These are phyloP conservation scores for Quercus tomentella DNA, from an alignment of 331 rosid genomes.

Conservation along the genomic window DNA sequence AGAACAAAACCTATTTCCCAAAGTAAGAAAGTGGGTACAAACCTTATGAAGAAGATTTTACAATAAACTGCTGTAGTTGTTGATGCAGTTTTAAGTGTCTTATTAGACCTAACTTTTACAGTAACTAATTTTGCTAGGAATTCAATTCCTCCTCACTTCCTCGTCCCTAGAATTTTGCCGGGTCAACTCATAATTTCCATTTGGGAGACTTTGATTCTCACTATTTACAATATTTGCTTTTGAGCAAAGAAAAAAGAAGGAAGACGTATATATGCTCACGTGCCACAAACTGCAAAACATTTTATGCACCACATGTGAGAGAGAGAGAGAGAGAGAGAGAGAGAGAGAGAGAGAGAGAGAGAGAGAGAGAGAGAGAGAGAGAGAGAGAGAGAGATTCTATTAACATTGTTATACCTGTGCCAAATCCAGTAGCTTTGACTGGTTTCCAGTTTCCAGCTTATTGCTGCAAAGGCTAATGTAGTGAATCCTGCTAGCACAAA, in stretches of 20 bases:
- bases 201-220: slow-evolving; percentile 38
- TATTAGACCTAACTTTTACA: background rate
- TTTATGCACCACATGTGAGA: slow-evolving; percentile 13
- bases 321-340: background rate
- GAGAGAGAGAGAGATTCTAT: background rate
- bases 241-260: slow-evolving; percentile 93
- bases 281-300: slow-evolving; percentile 87
- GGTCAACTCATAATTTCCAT: slow-evolving; percentile 52
- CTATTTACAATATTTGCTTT: slow-evolving; percentile 34
- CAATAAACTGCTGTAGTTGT: slow-evolving; percentile 18
- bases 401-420: slow-evolving; percentile 65
- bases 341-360: slow-evolving; percentile 11
- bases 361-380: slow-evolving; percentile 8
- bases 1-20: background rate
- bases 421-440: slow-evolving; percentile 89
- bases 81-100: slow-evolving; percentile 1
- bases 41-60: slow-evolving; percentile 18
- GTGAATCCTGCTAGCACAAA: slow-evolving; percentile 59
- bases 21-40: slow-evolving; percentile 19
- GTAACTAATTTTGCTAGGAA: slow-evolving; percentile 2
- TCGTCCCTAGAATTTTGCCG: slow-evolving; percentile 49
- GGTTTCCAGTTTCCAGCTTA: slow-evolving; percentile 75
- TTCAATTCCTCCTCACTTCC: background rate
- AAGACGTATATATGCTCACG: slow-evolving; percentile 70
- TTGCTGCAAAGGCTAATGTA: slow-evolving; percentile 70